Evolutionary conservation across 129 eudicot species (phyloP), one percentile per base, ranked within the genome.

Genomic region (Lactuca sativa): DNA sequence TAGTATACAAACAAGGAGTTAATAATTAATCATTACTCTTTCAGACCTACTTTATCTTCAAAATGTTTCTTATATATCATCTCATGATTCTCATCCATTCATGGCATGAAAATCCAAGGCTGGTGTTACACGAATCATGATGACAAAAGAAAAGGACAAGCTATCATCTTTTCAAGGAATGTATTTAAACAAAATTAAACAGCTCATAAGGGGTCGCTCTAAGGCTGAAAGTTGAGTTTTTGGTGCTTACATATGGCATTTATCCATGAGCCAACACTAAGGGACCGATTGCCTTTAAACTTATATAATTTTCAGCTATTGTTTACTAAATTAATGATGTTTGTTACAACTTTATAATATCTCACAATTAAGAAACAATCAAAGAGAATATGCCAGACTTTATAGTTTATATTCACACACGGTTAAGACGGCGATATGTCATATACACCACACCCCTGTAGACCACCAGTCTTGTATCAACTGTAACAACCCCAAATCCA

Each of bases 81-180:
- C 16, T 33, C 31, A 21, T 21, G 21, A 21, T 21, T 21, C 21
- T 21, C 21, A 66, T 66, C 7, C 16, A 41, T 33, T 40, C 13
- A 66, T 43, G 67, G 32, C 66, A 17, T n/a, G 21, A 75, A 74
- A 74, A 43, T 30, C 65, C 36, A 10, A 56, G 57, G 66, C n/a
- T 4, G 21, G 64, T 41, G 64, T 56, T 41, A 43, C 38, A 55
- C 44, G 58, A 55, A 73, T 73, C 64, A 9, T 32, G 79, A 71
- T 60, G 49, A 57, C 38, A 14, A 33, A 40, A 55, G 65, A 55
- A 64, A 54, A 64, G 49, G 51, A 75, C 66, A 74, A 74, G 55
- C 60, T 75, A 66, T 74, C 79, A 75, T 49, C 80, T 59, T 76
- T 73, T 51, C 38, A 76, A 18, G 62, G 61, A 48, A 38, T 43